These are phyloP conservation scores for Hypoxylon fragiforme DNA, from an alignment of 495 filamentous ascomycete species.

Conservation along the genomic window DNA sequence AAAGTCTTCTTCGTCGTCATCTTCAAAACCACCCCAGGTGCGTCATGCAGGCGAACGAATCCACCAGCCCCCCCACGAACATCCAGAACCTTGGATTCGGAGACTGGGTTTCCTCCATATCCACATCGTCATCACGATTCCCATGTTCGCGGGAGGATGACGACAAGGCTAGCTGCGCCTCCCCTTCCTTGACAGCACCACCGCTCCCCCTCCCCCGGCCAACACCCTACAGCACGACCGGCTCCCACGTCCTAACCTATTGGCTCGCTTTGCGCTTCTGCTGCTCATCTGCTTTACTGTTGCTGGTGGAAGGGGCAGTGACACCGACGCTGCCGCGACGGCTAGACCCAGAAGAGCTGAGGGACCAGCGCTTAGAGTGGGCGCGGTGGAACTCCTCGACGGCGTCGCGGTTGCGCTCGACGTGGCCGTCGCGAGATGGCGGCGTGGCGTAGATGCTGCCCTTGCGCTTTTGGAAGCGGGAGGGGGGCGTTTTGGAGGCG, in stretches of 20 bases:
- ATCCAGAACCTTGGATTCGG: conserved; percentile 1
- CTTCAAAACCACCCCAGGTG: conserved; percentile 22
- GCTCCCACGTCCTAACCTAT: conserved; percentile 21
- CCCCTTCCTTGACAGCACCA: not conserved
- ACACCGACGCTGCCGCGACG: conserved; percentile 16
- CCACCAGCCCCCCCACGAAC: conserved; percentile 8
- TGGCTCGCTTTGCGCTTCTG: conserved; percentile 28
- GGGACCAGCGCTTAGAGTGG: conserved; percentile 45
- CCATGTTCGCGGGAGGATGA: too few species aligned
- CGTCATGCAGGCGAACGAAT: conserved; percentile 18
- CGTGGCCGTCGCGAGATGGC: conserved; percentile 58
- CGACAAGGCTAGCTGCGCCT: too few species aligned
- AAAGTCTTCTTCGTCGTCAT: too few species aligned
- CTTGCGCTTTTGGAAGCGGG: conserved; percentile 65
- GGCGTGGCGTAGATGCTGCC: conserved; percentile 66
- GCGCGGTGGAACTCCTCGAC: conserved; percentile 48
- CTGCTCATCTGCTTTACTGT: not conserved
- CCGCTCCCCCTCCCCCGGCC: not conserved
- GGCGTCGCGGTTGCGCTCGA: conserved; percentile 51
- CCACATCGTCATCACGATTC: too few species aligned
- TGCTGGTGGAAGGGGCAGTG: not conserved
- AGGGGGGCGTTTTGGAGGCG: conserved; percentile 63
- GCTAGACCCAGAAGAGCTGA: conserved; percentile 26
- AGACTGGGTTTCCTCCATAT: not conserved
- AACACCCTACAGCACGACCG: conserved; percentile 16